Evolutionary conservation across 306 rosid genomes (phyloP).

Genomic region (Chamaecrista fasciculata): DNA sequence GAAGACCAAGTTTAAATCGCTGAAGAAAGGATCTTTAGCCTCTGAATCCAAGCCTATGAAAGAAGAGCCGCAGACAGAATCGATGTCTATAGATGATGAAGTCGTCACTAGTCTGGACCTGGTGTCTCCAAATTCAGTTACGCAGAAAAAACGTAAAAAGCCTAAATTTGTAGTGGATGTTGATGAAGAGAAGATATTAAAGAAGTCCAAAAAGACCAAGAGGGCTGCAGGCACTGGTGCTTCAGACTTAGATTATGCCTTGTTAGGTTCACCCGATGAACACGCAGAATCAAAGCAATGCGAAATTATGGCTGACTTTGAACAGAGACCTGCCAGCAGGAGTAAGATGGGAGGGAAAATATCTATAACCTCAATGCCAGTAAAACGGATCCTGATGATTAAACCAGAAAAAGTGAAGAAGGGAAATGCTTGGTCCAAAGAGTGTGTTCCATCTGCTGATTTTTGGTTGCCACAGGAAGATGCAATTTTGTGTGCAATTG

Average conservation of each 20-base stretch:
- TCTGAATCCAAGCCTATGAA: conserved; percentile 63
- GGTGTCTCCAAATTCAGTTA: conserved; percentile 51
- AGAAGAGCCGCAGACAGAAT: conserved; percentile 54
- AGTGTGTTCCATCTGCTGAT: conserved; percentile 88
- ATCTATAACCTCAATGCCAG: conserved; percentile 84
- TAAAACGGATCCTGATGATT: conserved; percentile 70
- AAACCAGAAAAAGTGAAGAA: conserved; percentile 88
- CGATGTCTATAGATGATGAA: conserved; percentile 71
- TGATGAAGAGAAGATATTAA: conserved; percentile 55
- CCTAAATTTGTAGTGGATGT: conserved; percentile 42
- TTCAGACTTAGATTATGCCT: conserved; percentile 58
- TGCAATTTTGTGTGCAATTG: conserved; percentile 86
- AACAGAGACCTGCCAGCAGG: conserved; percentile 65
- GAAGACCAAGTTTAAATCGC: conserved; percentile 88
- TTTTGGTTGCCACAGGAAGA: conserved; percentile 92
- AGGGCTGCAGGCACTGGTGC: conserved; percentile 53
- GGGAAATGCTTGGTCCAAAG: conserved; percentile 80
- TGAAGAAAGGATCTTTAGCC: conserved; percentile 80
- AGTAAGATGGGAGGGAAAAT: conserved; percentile 88
- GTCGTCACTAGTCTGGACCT: conserved; percentile 39
- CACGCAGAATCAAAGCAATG: conserved; percentile 49
- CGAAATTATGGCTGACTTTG: conserved; percentile 55
- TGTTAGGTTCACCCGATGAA: conserved; percentile 54
- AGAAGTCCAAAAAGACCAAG: conserved; percentile 81
- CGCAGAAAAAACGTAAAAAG: conserved; percentile 75